Evolutionary conservation across 225 moss, liverwort and hornwort species (phyloP), one percentile per base, ranked within the genome.

Genomic region (Ulota crispa): DNA sequence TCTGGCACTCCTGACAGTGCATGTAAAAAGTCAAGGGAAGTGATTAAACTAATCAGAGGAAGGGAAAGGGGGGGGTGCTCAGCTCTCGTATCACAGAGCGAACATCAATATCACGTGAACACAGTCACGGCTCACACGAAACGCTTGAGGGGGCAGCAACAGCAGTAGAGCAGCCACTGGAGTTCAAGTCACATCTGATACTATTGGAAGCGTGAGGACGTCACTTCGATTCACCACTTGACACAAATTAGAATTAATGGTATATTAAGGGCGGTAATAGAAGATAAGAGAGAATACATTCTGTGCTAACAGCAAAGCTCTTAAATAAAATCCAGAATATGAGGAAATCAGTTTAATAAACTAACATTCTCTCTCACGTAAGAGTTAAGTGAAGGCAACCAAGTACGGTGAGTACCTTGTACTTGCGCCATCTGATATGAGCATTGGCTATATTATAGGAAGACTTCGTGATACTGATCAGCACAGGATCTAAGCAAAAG

Each of bases 251-350:
- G 53, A 43, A 14, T 63, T 63, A 73, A 41, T 56, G 11, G 18
- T 28, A 18, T 50, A 15, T 50, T 50, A 50, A 2, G 45, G 45
- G 45, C 4, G 45, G 18, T 50, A 50, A 16, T 50, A 50, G 50
- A 45, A 45, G 45, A 45, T 45, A 45, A 45, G 45, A 45, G 45
- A 45, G 45, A 45, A 45, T 14, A 45, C 62, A 59, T 24, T 78
- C 21, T 15, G 53, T 73, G 60, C 60, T 57, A 37, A 59, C 24
- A 26, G 71, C 42, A 13, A 62, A 64, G 67, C 54, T 73, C 7
- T 78, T 80, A 84, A 81, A 84, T 81, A 78, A 81, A 72, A 54
- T 62, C 77, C 13, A 5, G 34, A 52, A 61, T 28, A 39, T 57
- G 76, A 41, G 56, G 45, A 85, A 45, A 43, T 43, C 43, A 53